Evolutionary conservation across 768 basidiomycete genomes (phyloP).

Genomic region (Mrakia frigida): DNA sequence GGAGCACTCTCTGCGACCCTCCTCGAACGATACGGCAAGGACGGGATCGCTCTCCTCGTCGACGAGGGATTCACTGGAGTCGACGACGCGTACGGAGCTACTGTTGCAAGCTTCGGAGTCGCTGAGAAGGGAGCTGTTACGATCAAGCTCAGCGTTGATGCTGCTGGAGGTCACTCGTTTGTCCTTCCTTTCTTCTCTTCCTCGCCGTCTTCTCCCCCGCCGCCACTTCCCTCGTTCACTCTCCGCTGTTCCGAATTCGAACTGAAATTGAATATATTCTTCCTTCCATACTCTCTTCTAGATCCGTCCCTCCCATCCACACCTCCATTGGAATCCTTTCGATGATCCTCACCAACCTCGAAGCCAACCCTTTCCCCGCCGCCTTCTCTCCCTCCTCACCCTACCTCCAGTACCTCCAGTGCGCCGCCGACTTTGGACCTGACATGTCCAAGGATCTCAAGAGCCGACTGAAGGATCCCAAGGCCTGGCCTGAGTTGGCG

Average conservation of each 20-base stretch:
- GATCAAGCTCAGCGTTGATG: slow-evolving; percentile 39
- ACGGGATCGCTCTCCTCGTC: slow-evolving; percentile 70
- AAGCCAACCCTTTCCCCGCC: slow-evolving; percentile 22
- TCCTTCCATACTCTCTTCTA: not conserved
- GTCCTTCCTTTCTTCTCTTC: not conserved
- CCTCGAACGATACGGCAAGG: slow-evolving; percentile 59
- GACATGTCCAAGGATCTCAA: slow-evolving; percentile 14
- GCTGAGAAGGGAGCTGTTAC: slow-evolving; percentile 45
- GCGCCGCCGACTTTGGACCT: slow-evolving; percentile 22
- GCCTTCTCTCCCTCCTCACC: slow-evolving; percentile 6
- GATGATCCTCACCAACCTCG: slow-evolving; percentile 21
- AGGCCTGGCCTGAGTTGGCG: slow-evolving; percentile 15
- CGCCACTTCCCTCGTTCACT: too few species aligned
- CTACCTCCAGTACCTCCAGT: slow-evolving; percentile 27
- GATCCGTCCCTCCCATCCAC: slow-evolving; percentile 24
- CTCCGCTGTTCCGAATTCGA: too few species aligned
- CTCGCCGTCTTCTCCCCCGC: too few species aligned
- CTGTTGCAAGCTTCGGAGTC: slow-evolving; percentile 43
- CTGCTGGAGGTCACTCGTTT: slow-evolving; percentile 3
- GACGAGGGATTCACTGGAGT: slow-evolving; percentile 74
- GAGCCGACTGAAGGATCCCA: slow-evolving; percentile 15
- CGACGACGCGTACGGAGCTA: slow-evolving; percentile 39
- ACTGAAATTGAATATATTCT: too few species aligned
- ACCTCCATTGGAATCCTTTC: slow-evolving; percentile 28
- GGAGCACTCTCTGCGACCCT: slow-evolving; percentile 49